Evolutionary conservation across 2,329 filamentous ascomycete genomes (phyloP).

Genomic region (Colletotrichum lentis): DNA sequence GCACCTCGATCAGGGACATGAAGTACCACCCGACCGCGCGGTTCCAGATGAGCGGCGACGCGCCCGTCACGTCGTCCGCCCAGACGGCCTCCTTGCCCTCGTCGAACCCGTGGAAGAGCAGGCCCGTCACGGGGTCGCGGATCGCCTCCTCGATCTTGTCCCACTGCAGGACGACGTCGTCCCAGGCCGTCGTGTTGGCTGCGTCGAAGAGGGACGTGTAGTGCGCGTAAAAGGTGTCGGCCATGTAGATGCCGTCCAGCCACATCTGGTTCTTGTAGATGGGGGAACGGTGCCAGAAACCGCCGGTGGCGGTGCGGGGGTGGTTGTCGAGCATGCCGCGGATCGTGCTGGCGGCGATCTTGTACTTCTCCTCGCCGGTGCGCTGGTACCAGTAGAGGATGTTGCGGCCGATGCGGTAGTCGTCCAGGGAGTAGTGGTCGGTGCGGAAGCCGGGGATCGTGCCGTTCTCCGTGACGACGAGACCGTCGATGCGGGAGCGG

Average conservation of each 20-base stretch:
- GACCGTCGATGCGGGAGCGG: conserved; percentile 55
- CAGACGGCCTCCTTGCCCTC: conserved; percentile 58
- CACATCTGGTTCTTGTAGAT: conserved; percentile 64
- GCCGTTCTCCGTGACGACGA: conserved; percentile 57
- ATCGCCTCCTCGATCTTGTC: conserved; percentile 55
- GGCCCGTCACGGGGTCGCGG: conserved; percentile 49
- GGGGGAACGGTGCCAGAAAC: conserved; percentile 61
- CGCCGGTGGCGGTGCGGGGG: conserved; percentile 59
- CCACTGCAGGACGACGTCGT: conserved; percentile 56
- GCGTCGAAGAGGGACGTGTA: conserved; percentile 52
- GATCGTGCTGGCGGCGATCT: conserved; percentile 56
- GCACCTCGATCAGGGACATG: conserved; percentile 59
- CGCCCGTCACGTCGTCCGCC: conserved; percentile 60
- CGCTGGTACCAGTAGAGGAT: conserved; percentile 59
- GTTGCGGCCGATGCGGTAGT: conserved; percentile 62
- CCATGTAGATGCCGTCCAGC: conserved; percentile 65
- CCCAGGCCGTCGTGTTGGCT: conserved; percentile 52
- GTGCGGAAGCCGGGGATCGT: conserved; percentile 57
- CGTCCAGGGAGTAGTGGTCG: conserved; percentile 59
- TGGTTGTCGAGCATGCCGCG: conserved; percentile 57
- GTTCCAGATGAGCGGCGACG: conserved; percentile 61
- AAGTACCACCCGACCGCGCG: conserved; percentile 63
- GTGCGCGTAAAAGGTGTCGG: conserved; percentile 54
- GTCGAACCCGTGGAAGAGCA: conserved; percentile 65
- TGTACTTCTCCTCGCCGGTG: conserved; percentile 59